Evolutionary conservation across 768 basidiomycete genomes (phyloP), one percentile per base, ranked within the genome.

Genomic region (Suillus bovinus): DNA sequence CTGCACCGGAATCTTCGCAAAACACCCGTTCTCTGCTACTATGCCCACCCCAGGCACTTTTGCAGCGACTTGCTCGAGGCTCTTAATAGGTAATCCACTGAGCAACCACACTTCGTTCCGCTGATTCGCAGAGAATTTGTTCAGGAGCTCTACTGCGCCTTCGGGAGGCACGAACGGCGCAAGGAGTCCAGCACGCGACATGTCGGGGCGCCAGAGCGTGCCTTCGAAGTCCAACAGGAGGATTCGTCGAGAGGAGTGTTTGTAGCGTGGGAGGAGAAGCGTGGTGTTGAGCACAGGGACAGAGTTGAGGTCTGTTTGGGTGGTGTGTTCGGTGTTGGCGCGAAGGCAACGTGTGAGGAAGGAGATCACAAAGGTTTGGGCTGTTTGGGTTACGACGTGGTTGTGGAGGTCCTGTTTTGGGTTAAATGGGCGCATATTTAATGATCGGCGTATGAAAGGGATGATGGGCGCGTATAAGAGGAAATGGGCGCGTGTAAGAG

Each of bases 11-110:
- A 87, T 83, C 76, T 86, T 90, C 69, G 94, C 83, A 71, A 86
- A 94, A 71, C 93, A 94, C 2, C 93, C 93, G 63, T 95, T 93
- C 78, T 95, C 94, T 0, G 92, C 91, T 82, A 93, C 87, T 63
- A 94, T 85, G 20, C 93, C 93, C 58, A 94, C 77, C 42, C 80
- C 81, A 1, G 90, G 89, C 13, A 87, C 79, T 64, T 78, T 76
- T 61, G 81, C 80, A 14, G 83, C 84, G 31, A 94, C 76, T 58
- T 80, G 79, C 67, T 90, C 89, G 61, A 95, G 71, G 14, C 83
- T 86, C 62, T 80, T 81, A 31, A 88, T 79, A 13, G 85, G 82
- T 55, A 94, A 71, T 8, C 92, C 92, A 69, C 91, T 93, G 64
- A 94, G 76, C 63, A 93, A 64, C 91, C 91, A 94, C 38, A 94